Evolutionary conservation across 1,284 basidiomycete species (phyloP).

Genomic region (Malassezia furfur): DNA sequence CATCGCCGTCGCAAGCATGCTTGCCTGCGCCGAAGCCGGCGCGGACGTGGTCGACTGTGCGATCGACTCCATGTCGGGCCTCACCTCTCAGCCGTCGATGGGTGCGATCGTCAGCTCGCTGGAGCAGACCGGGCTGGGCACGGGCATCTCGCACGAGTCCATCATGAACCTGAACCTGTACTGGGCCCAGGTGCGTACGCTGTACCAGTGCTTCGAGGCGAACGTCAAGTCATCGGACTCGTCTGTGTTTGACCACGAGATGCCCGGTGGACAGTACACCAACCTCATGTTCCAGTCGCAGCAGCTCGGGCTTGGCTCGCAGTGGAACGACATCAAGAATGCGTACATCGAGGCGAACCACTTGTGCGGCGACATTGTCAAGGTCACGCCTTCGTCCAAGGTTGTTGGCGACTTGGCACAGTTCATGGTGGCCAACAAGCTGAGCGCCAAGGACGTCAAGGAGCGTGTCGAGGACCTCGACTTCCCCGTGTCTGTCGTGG

Average conservation of each 20-base stretch:
- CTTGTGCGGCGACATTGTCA: slow-evolving; percentile 94
- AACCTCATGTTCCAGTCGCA: slow-evolving; percentile 81
- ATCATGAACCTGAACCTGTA: slow-evolving; percentile 96
- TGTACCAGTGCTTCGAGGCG: slow-evolving; percentile 96
- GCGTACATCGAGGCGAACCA: slow-evolving; percentile 67
- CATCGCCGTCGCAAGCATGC: slow-evolving; percentile 91
- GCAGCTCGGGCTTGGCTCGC: slow-evolving; percentile 89
- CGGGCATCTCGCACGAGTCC: slow-evolving; percentile 93
- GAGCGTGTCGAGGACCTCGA: slow-evolving; percentile 79
- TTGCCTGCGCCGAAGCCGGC: slow-evolving; percentile 87
- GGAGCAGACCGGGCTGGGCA: slow-evolving; percentile 88
- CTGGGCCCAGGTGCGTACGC: slow-evolving; percentile 92
- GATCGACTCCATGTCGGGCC: slow-evolving; percentile 89
- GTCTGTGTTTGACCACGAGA: slow-evolving; percentile 97
- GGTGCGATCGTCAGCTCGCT: slow-evolving; percentile 86
- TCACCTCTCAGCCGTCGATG: slow-evolving; percentile 98
- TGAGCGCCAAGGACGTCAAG: slow-evolving; percentile 75
- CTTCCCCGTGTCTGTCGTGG: slow-evolving; percentile 67
- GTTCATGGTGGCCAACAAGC: slow-evolving; percentile 93
- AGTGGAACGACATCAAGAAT: slow-evolving; percentile 97
- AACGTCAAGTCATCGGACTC: slow-evolving; percentile 78
- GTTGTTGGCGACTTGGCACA: slow-evolving; percentile 94
- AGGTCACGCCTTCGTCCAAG: slow-evolving; percentile 98
- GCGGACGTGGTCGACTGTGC: slow-evolving; percentile 97
- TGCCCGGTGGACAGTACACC: slow-evolving; percentile 75